These are phyloP conservation scores for Mycena alexandri DNA, from an alignment of 768 basidiomycete genomes.

Conservation along the genomic window DNA sequence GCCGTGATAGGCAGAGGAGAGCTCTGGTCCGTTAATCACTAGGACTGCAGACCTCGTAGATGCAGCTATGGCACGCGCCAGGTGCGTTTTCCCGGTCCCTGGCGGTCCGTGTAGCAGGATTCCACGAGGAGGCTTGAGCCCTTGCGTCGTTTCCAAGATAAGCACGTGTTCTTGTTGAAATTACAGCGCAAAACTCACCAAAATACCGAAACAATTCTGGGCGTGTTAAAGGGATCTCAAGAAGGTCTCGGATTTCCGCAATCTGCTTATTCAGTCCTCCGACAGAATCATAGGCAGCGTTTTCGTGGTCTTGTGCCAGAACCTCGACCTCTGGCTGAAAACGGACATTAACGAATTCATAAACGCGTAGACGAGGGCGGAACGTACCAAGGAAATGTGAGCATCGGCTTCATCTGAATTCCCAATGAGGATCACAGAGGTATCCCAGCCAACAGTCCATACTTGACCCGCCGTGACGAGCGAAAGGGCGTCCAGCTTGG, in stretches of 20 bases:
- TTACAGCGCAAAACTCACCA: conserved; percentile 54
- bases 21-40: conserved; percentile 94
- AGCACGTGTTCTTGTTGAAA: conserved; percentile 1
- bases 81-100: conserved; percentile 97
- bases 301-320: conserved; percentile 54
- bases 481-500: conserved; percentile 59
- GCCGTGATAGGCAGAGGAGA: conserved; percentile 96
- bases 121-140: conserved; percentile 96
- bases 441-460: conserved; percentile 81
- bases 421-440: conserved; percentile 60
- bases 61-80: conserved; percentile 93
- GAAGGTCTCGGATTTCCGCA: conserved; percentile 82
- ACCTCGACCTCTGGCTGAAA: conserved; percentile 61
- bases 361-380: conserved; percentile 17
- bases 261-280: conserved; percentile 94
- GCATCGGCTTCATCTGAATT: conserved; percentile 46
- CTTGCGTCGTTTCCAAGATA: conserved; percentile 47
- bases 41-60: conserved; percentile 91
- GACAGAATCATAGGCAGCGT: conserved; percentile 82
- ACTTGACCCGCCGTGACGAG: conserved; percentile 56
- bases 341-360: conserved; percentile 23
- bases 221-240: conserved; percentile 88
- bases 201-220: conserved; percentile 86
- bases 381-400: conserved; percentile 30
- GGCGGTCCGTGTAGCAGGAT: conserved; percentile 96